Base-by-base conservation (phyloP, 176 grass and related monocot species). In the Chloris gayana region DNA sequence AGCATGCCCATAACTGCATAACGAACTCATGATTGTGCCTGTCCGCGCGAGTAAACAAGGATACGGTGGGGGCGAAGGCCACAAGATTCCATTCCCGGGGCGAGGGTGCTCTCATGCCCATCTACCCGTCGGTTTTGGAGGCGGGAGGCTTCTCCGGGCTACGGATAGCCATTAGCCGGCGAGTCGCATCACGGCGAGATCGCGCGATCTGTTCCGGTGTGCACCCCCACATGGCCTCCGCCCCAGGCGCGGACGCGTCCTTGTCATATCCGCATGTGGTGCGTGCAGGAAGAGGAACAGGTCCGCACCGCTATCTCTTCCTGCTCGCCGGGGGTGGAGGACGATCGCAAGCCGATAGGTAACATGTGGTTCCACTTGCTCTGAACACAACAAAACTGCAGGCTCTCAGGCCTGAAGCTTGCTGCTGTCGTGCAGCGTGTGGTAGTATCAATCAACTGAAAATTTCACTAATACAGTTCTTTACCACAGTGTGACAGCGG, bases 21-120 rank as follows among this genome's bases (percentile, higher is more conserved):
- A 64, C 80, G 68, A 83, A 73, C 37, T 63, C 80, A 72, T 73
- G 67, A 83, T 59, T 45, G 74, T 81, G 72, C n/a, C 11, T 12
- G 73, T 14, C 29, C 31, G 64, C 70, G 51, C 50, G 50, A 54
- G 50, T 57, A 59, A 67, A 67, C 38, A 21, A 58, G 26, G 45
- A 44, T n/a, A n/a, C n/a, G n/a, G n/a, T n/a, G n/a, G 50, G 19
- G 50, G 71, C 58, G 74, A 45, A 60, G 74, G 58, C 58, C 26
- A 13, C n/a, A 47, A 37, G 75, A 79, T 84, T 74, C 34, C 50
- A 37, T 71, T 65, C 79, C 44, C 22, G 39, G 41, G n/a, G n/a
- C n/a, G n/a, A n/a, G n/a, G n/a, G n/a, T n/a, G n/a, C n/a, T n/a
- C n/a, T n/a, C n/a, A n/a, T n/a, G n/a, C n/a, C n/a, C n/a, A n/a